Evolutionary conservation across 176 grass and related monocot species (phyloP).

Genomic region (Cenchrus purpureus): DNA sequence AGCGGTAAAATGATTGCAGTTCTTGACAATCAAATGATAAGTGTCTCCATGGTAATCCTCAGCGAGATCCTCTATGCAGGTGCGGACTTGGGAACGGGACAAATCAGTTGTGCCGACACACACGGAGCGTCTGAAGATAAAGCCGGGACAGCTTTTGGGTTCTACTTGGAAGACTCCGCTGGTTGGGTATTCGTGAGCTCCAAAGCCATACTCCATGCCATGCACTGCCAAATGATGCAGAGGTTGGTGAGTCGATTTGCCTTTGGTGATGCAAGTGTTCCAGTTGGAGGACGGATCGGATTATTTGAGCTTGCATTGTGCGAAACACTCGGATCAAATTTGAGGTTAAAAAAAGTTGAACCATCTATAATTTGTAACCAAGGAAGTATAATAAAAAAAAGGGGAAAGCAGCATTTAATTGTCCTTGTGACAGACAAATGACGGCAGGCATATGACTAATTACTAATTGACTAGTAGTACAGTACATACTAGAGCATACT

Average conservation of each 20-base stretch:
- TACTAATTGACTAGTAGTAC: no score
- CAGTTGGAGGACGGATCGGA: no score
- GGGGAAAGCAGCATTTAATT: no score
- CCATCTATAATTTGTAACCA: no score
- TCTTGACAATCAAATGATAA: conserved; percentile 84
- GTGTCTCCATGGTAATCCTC: conserved; percentile 82
- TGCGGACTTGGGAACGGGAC: conserved; percentile 65
- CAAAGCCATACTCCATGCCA: conserved; percentile 93
- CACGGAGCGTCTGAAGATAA: conserved; percentile 78
- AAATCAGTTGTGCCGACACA: conserved; percentile 73
- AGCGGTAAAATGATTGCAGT: conserved; percentile 93
- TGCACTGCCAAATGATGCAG: conserved; percentile 53
- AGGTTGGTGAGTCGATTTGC: not conserved
- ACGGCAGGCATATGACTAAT: no score
- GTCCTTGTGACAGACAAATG: no score
- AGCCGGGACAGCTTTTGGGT: conserved; percentile 83
- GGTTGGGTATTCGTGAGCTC: conserved; percentile 83
- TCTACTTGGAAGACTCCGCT: conserved; percentile 91
- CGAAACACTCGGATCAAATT: no score
- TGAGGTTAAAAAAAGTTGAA: no score
- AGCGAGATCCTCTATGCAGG: conserved; percentile 70
- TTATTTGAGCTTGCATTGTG: no score
- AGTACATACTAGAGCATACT: no score
- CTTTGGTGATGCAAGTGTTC: no score
- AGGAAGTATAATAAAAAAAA: no score